These are phyloP conservation scores for Schizothecium vesticola DNA, from an alignment of 495 filamentous ascomycete genomes.

Conservation along the genomic window DNA sequence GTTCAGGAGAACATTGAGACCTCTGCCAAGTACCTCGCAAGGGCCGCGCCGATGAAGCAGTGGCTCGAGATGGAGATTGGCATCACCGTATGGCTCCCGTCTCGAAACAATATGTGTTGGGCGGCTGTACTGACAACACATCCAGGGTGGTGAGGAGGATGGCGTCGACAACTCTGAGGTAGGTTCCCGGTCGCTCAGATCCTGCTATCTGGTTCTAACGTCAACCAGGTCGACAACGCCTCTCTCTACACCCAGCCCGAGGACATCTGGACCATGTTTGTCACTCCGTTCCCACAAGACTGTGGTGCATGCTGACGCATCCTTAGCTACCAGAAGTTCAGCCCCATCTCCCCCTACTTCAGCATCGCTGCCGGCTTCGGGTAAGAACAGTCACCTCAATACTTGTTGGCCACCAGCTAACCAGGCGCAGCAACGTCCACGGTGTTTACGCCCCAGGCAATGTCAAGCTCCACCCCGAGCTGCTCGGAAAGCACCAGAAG, in stretches of 20 bases:
- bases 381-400: background rate
- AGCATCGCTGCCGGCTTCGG: constrained; percentile 92
- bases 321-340: constrained; percentile 58
- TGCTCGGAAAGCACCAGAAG: constrained; percentile 89
- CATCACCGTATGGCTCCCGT: constrained; percentile 46
- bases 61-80: constrained; percentile 91
- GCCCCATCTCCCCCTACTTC: constrained; percentile 85
- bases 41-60: constrained; percentile 90
- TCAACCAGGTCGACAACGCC: constrained; percentile 72
- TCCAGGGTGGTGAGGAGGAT: constrained; percentile 12
- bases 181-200: too few species aligned
- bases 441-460: constrained; percentile 99
- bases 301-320: background rate
- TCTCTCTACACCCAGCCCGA: constrained; percentile 96
- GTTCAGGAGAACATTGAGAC: constrained; percentile 87
- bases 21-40: constrained; percentile 84
- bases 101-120: constrained; percentile 26
- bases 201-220: background rate
- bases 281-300: background rate
- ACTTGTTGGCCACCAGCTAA: background rate
- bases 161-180: constrained; percentile 25
- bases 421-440: constrained; percentile 75
- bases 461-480: constrained; percentile 89
- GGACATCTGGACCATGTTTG: constrained; percentile 78
- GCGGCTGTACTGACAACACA: constrained; percentile 87